Conservation (phyloP, 2,329 filamentous ascomycete species). For the Neospermospora avenae region DNA sequence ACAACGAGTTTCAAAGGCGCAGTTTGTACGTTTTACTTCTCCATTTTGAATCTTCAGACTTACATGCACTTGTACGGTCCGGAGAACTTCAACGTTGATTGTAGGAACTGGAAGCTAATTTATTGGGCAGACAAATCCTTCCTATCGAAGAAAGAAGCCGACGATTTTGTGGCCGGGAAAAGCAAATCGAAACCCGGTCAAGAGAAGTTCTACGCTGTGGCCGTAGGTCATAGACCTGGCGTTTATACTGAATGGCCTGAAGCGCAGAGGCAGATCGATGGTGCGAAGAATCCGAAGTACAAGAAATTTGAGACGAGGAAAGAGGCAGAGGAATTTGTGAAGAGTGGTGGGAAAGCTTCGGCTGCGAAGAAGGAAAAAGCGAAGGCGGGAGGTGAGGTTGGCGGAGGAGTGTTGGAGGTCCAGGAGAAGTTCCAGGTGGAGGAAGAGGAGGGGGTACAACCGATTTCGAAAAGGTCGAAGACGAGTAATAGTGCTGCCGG, state of each 20-base stretch:
- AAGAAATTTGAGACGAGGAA: slow-evolving; percentile 64
- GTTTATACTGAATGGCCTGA: slow-evolving; percentile 65
- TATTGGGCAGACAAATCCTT: slow-evolving; percentile 72
- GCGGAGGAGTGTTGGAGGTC: slow-evolving; percentile 36
- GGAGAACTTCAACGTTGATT: no score
- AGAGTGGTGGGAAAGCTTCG: slow-evolving; percentile 35
- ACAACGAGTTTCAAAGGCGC: slow-evolving; percentile 61
- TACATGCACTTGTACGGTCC: no score
- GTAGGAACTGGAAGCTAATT: background rate
- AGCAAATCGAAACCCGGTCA: slow-evolving; percentile 37
- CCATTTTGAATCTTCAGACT: background rate
- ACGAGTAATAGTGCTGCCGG: background rate
- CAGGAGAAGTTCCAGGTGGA: slow-evolving; percentile 27
- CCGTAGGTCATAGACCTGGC: slow-evolving; percentile 54
- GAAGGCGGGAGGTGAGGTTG: background rate
- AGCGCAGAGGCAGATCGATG: slow-evolving; percentile 69
- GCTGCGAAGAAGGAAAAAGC: background rate
- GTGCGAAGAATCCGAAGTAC: slow-evolving; percentile 66
- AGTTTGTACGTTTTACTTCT: slow-evolving; percentile 53
- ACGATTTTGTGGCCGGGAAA: slow-evolving; percentile 68
- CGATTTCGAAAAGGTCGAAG: slow-evolving; percentile 17
- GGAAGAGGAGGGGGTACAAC: background rate
- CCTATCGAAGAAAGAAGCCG: slow-evolving; percentile 67
- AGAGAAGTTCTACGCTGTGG: slow-evolving; percentile 58
- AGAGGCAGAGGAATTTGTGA: slow-evolving; percentile 78